Evolutionary conservation across 208 protist species (phyloP).

Genomic region (Leishmania lainsoni): DNA sequence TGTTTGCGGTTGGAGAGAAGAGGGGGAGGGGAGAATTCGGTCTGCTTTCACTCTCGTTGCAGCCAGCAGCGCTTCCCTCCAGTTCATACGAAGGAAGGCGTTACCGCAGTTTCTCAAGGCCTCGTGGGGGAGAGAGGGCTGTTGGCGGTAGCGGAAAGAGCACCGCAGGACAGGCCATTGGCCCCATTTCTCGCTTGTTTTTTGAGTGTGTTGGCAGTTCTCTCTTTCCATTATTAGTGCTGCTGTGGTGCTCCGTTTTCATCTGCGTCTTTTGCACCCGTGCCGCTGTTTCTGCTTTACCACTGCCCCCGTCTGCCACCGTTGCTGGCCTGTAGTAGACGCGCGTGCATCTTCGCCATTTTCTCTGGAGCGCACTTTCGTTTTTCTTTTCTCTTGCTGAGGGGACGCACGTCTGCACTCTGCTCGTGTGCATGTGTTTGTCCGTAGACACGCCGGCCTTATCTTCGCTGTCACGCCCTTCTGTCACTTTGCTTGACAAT

Average conservation of each 20-base stretch:
- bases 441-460: not conserved
- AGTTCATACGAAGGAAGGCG: too few relatives aligned
- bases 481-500: not conserved
- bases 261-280: too few relatives aligned
- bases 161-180: too few relatives aligned
- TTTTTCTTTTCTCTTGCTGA: not conserved
- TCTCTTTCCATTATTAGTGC: not conserved
- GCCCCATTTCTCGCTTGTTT: not conserved
- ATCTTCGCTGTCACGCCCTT: not conserved
- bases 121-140: too few relatives aligned
- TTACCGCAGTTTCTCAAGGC: too few relatives aligned
- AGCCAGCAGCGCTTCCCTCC: too few relatives aligned
- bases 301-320: not conserved
- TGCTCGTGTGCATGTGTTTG: not conserved
- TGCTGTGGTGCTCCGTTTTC: not conserved
- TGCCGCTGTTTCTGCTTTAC: not conserved
- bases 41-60: too few relatives aligned
- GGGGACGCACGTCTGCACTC: not conserved
- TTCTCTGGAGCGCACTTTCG: not conserved
- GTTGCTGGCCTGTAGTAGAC: not conserved
- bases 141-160: too few relatives aligned
- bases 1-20: too few relatives aligned
- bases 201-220: not conserved
- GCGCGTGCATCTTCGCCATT: not conserved
- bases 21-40: too few relatives aligned